Percentiles rank a stretch among this genome's conserved stretches.
Evolutionary conservation across 495 filamentous ascomycete species (phyloP).

Genomic region (Talaromyces stipitatus): DNA sequence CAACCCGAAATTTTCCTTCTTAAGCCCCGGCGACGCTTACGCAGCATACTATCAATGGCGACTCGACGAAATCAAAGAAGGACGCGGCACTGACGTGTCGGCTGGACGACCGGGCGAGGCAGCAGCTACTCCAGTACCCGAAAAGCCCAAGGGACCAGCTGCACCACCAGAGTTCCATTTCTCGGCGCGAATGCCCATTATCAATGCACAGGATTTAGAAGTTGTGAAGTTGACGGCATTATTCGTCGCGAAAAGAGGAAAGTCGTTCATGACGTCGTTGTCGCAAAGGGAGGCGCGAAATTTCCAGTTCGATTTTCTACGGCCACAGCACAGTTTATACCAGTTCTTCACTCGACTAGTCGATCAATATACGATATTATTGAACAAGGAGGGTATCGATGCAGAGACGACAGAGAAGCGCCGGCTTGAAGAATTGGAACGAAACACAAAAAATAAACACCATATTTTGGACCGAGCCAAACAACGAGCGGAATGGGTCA

Average conservation of each 20-base stretch:
- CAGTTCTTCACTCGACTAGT: conserved; percentile 88
- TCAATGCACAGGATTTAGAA: conserved; percentile 91
- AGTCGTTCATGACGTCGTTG: conserved; percentile 80
- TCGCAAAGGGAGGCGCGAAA: conserved; percentile 84
- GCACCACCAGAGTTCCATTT: conserved; percentile 90
- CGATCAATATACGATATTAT: conserved; percentile 85
- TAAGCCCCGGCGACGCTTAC: conserved; percentile 76
- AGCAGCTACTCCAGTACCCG: conserved; percentile 44
- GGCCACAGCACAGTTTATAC: conserved; percentile 90
- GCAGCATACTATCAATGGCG: conserved; percentile 86
- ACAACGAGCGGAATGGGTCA: conserved; percentile 78
- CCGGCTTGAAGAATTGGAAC: conserved; percentile 64
- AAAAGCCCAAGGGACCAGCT: conserved; percentile 71
- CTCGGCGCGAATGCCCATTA: conserved; percentile 94
- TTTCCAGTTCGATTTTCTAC: conserved; percentile 93
- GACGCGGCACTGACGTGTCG: conserved; percentile 70
- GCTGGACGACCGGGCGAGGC: conserved; percentile 67
- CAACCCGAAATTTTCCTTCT: conserved; percentile 88
- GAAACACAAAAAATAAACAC: conserved; percentile 72
- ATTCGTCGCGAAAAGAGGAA: conserved; percentile 84
- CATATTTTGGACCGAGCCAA: conserved; percentile 73
- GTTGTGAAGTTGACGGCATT: conserved; percentile 84
- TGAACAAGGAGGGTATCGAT: conserved; percentile 58
- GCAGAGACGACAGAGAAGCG: conserved; percentile 62
- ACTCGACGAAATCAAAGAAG: conserved; percentile 72